Evolutionary conservation across 2,329 filamentous ascomycete species (phyloP), one percentile per base, ranked within the genome.

Genomic region (Seiridium cupressi): DNA sequence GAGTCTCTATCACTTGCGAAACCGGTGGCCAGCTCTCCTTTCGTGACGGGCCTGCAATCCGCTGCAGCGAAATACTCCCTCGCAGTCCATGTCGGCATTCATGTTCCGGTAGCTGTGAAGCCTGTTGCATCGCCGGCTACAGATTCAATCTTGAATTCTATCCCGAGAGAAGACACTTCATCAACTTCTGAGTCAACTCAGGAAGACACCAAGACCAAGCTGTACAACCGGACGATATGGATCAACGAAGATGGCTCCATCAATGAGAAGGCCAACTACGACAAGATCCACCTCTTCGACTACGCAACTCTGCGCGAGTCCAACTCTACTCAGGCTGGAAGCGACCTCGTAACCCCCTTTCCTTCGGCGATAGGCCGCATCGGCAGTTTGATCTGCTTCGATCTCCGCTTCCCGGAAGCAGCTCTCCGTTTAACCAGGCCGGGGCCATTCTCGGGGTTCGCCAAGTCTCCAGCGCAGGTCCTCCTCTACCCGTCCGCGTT

Each of bases 241-340:
- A 84, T 85, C 64, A 68, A 74, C 44, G 67, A 76, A 4, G 67
- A 73, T 34, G 83, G 83, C 18, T 58, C 64, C 44, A 72, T 86
- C 40, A 67, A 74, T 48, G 70, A 78, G 2, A 64, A 73, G 5
- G 72, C 71, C 1, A 73, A 75, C 26, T 97, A 97, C 76, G 90
- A 96, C 73, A 98, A 98, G 74, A 78, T 97, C 38, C 93, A 97
- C 73, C 82, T 97, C 11, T 97, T 98, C 75, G 92, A 97, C 74
- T 84, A 84, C 65, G 81, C 78, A 11, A 66, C 69, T 8, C 77
- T 84, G 26, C 76, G 73, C 61, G 82, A 84, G 69, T 81, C 76
- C 57, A 72, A 74, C 34, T 89, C 82, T 51, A 91, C 93, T 0
- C 88, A 93, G 69, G 83, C 84, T 4, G 92, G 92, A 0, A 74